Evolutionary conservation across 345 rosid genomes (phyloP).

Genomic region (Syzygium jambos): DNA sequence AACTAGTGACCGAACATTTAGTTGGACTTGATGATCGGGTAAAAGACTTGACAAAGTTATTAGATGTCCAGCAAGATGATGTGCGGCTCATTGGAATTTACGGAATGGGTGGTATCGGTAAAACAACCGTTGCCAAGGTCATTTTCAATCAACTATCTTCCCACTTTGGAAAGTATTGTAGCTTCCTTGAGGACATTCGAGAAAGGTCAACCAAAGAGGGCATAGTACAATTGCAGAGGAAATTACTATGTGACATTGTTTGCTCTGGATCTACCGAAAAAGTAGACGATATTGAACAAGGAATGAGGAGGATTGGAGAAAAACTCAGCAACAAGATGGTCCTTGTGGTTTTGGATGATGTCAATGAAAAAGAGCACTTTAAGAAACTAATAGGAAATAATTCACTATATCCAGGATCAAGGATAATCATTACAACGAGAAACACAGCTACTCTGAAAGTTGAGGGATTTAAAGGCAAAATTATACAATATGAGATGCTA

Average conservation of each 20-base stretch:
- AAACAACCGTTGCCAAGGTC: background rate
- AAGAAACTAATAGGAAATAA: background rate
- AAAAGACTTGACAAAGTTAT: background rate
- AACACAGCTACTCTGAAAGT: accelerated
- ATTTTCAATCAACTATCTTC: background rate
- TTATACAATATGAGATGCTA: background rate
- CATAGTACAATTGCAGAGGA: background rate
- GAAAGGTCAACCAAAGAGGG: background rate
- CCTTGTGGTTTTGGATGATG: background rate
- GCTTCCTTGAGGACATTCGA: background rate
- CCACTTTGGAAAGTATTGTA: background rate
- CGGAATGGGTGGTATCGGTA: background rate
- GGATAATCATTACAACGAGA: background rate
- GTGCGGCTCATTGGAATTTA: background rate
- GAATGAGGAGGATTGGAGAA: background rate
- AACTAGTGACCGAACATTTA: background rate
- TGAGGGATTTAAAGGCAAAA: background rate
- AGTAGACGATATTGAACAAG: background rate
- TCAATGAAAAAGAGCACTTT: background rate
- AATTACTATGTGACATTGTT: background rate
- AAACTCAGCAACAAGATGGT: background rate
- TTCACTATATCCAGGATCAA: background rate
- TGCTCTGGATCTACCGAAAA: accelerated
- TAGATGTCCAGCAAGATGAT: background rate
- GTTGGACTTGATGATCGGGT: background rate